phyloP scores from a whole-genome alignment of 805 yeast genomes.

The Alloascoidea africana region DNA sequence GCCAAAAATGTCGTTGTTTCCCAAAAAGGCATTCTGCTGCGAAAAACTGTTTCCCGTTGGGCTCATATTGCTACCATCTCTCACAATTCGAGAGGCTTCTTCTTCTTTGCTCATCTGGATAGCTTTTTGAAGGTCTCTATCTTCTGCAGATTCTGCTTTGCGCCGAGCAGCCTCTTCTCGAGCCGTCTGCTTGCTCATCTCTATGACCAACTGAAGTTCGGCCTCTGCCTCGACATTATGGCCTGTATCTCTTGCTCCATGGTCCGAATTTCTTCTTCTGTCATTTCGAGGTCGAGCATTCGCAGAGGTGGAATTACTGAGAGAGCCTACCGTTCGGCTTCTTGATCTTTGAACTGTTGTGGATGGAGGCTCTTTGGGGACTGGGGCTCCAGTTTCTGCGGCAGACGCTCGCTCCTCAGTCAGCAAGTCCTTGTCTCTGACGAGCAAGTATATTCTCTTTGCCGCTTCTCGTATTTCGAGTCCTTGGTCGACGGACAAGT shows the following conservation, averaged over 20 bases:
- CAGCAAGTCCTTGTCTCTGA: slow-evolving; percentile 72
- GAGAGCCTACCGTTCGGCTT: too few species aligned
- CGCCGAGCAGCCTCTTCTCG: slow-evolving; percentile 62
- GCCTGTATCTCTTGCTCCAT: slow-evolving; percentile 13
- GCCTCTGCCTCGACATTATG: slow-evolving; percentile 33
- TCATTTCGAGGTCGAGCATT: too few species aligned
- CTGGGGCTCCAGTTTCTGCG: neutral
- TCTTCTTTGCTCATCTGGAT: slow-evolving; percentile 62
- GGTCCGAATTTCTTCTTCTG: too few species aligned
- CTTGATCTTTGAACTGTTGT: too few species aligned
- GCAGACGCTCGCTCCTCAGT: slow-evolving; percentile 44
- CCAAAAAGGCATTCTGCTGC: neutral
- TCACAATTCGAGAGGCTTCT: slow-evolving; percentile 15
- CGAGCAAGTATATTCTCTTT: slow-evolving; percentile 64
- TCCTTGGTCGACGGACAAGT: slow-evolving; percentile 72
- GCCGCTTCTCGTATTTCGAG: slow-evolving; percentile 81
- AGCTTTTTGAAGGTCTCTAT: slow-evolving; percentile 55
- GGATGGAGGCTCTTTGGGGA: neutral
- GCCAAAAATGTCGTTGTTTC: too few species aligned
- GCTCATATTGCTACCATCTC: neutral
- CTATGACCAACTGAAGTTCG: slow-evolving; percentile 68
- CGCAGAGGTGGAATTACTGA: neutral
- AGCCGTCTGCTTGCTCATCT: slow-evolving; percentile 66
- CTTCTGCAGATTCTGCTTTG: slow-evolving; percentile 24
- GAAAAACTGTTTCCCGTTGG: neutral